Percentiles rank a stretch among this genome's conserved stretches.
These are phyloP conservation scores for Penicillium sclerotiorum DNA, from an alignment of 2,329 filamentous ascomycete genomes.

Conservation along the genomic window DNA sequence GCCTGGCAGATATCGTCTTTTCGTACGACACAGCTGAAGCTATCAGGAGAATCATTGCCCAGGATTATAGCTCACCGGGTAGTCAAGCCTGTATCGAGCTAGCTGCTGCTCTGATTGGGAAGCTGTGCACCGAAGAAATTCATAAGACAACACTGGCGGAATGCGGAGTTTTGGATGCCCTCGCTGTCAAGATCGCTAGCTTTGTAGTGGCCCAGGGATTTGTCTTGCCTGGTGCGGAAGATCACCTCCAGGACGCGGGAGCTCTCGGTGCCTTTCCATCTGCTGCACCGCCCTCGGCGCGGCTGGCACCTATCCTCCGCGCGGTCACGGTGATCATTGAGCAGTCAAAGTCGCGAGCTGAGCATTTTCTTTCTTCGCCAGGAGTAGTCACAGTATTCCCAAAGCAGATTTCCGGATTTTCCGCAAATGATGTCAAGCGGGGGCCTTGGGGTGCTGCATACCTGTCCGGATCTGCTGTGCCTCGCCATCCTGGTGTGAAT, in stretches of 20 bases:
- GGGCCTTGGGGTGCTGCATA: constrained; percentile 58
- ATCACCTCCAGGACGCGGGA: constrained; percentile 57
- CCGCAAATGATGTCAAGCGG: constrained; percentile 52
- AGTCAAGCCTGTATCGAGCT: constrained; percentile 54
- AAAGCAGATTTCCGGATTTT: constrained; percentile 54
- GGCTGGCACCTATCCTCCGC: constrained; percentile 71
- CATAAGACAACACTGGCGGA: constrained; percentile 74
- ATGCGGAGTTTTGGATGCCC: constrained; percentile 73
- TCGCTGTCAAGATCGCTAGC: constrained; percentile 72
- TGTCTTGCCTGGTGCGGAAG: constrained; percentile 67
- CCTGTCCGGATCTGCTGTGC: constrained; percentile 53
- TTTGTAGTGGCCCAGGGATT: constrained; percentile 70
- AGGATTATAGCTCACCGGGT: constrained; percentile 55
- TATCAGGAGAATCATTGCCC: constrained; percentile 67
- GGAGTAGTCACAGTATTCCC: constrained; percentile 71
- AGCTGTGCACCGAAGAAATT: constrained; percentile 67
- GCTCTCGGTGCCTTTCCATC: constrained; percentile 62
- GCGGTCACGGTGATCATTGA: constrained; percentile 76
- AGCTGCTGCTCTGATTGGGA: constrained; percentile 55
- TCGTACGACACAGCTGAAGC: constrained; percentile 61
- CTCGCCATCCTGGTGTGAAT: constrained; percentile 51
- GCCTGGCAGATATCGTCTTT: constrained; percentile 68
- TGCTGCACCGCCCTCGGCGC: constrained; percentile 61
- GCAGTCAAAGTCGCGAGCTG: constrained; percentile 76
- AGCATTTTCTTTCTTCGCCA: constrained; percentile 69